Base-by-base conservation (phyloP, 2,329 filamentous ascomycete genomes). In the Pyricularia pennisetigena region DNA sequence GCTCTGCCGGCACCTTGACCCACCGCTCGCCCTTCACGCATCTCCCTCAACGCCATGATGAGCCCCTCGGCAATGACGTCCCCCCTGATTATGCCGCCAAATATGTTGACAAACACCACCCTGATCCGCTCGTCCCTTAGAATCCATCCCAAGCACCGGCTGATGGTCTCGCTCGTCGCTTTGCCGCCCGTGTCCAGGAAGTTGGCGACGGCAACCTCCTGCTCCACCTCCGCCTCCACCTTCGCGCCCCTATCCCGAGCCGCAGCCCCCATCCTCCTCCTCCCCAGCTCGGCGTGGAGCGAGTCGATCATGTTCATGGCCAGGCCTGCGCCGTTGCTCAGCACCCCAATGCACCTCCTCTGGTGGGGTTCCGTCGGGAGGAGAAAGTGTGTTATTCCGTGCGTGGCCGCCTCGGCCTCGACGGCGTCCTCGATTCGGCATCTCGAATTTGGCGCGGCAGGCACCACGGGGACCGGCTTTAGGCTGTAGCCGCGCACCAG, bases 291-390 rank as follows among this genome's bases (percentile, higher is more conserved):
- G 14, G 87, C 79, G 2, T 85, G 82, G 1, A 97, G 85, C 0
- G 91, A 90, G 76, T 97, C 93, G 69, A 94, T 88, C 0, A 93
- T 97, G 76, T 95, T 95, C 91, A 97, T 95, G 0, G 93, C 93
- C 1, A 97, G 84, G 0, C 93, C 93, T 0, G 94, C 93, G 62
- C 93, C 93, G 74, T 97, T 97, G 71, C 97, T 92, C 71, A 96
- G 82, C 0, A 91, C 97, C 54, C 92, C 93, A 67, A 97, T 89
- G 70, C 88, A 88, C 67, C 83, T 86, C 67, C 83, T 86, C 68
- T 81, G 75, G 2, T 83, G 82, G 1, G 77, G 72, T 61, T 61
- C 1, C 24, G 57, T 61, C 9, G 57, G 23, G 69, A 84, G 78
- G 73, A 86, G 89, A 71, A 96, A 85, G 76, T 94, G 96, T 0